Conservation (phyloP, 306 rosid species). For the Lotus japonicus region DNA sequence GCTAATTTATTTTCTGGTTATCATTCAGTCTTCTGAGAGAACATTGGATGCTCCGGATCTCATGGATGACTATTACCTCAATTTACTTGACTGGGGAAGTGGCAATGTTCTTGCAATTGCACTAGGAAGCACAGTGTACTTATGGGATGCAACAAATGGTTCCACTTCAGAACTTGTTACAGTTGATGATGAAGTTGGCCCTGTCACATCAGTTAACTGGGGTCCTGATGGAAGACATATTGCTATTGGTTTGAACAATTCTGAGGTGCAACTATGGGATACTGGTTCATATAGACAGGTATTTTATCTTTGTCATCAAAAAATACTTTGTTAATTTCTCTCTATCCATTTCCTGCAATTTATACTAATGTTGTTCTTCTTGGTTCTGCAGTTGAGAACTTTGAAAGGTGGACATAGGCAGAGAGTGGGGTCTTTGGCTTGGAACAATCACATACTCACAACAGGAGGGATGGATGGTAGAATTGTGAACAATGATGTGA, state of each 20-base stretch:
- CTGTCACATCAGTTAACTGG: slow-evolving; percentile 73
- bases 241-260: slow-evolving; percentile 69
- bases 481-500: slow-evolving; percentile 67
- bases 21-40: slow-evolving; percentile 78
- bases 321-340: background rate
- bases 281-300: slow-evolving; percentile 55
- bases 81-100: slow-evolving; percentile 82
- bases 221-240: slow-evolving; percentile 82
- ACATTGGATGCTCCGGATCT: slow-evolving; percentile 89
- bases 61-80: slow-evolving; percentile 75
- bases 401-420: slow-evolving; percentile 70
- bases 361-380: background rate
- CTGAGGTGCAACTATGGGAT: slow-evolving; percentile 84
- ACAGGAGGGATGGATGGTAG: slow-evolving; percentile 84
- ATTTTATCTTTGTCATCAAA: background rate
- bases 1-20: background rate
- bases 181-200: slow-evolving; percentile 68
- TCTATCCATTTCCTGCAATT: background rate
- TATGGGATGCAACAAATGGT: slow-evolving; percentile 69
- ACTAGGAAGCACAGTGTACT: slow-evolving; percentile 63
- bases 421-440: slow-evolving; percentile 72
- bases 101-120: slow-evolving; percentile 79
- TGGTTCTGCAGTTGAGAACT: slow-evolving; percentile 56
- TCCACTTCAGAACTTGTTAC: slow-evolving; percentile 77
- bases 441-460: slow-evolving; percentile 78